phyloP scores from a whole-genome alignment of 2,329 filamentous ascomycete genomes.

The Thielaviopsis ethacetica region DNA sequence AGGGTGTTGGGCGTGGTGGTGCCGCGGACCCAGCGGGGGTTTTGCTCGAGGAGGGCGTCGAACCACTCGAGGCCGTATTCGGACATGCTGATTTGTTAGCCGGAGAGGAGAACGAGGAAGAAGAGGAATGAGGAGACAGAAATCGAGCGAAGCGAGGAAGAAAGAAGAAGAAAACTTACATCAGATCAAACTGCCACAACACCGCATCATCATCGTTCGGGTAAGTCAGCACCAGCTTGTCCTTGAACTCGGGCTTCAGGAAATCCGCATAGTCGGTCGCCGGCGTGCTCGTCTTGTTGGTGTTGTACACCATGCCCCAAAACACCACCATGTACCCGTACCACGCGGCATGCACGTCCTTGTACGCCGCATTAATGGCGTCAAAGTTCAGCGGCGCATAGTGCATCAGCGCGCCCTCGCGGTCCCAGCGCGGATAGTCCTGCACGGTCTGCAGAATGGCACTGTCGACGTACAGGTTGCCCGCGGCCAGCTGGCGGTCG shows the following conservation, averaged over 20 bases:
- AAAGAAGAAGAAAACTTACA: conserved; percentile 20
- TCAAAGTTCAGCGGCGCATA: conserved; percentile 33
- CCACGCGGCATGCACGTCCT: conserved; percentile 26
- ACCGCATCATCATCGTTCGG: conserved; percentile 43
- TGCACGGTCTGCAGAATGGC: conserved; percentile 33
- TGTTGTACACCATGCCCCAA: conserved; percentile 23
- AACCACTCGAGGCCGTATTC: conserved; percentile 30
- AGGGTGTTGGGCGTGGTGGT: conserved; percentile 26
- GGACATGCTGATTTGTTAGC: conserved; percentile 21
- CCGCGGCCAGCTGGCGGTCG: conserved; percentile 27
- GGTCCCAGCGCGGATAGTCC: conserved; percentile 35
- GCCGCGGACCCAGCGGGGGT: conserved; percentile 37
- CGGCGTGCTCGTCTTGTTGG: conserved; percentile 19
- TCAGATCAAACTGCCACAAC: conserved; percentile 31
- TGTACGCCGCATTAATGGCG: conserved; percentile 24
- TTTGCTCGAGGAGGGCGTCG: conserved; percentile 28
- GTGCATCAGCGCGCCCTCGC: conserved; percentile 27
- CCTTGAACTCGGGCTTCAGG: conserved; percentile 32
- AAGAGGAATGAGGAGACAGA: no score
- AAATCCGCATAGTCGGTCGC: conserved; percentile 27
- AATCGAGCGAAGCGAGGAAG: no score
- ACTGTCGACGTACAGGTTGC: conserved; percentile 27
- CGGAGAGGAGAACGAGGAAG: no score
- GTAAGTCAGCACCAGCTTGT: conserved; percentile 36
- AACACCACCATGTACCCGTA: conserved; percentile 23